Evolutionary conservation across 208 protist species (phyloP), one percentile per base, ranked within the genome.

Genomic region (Crithidia acanthocephali): DNA sequence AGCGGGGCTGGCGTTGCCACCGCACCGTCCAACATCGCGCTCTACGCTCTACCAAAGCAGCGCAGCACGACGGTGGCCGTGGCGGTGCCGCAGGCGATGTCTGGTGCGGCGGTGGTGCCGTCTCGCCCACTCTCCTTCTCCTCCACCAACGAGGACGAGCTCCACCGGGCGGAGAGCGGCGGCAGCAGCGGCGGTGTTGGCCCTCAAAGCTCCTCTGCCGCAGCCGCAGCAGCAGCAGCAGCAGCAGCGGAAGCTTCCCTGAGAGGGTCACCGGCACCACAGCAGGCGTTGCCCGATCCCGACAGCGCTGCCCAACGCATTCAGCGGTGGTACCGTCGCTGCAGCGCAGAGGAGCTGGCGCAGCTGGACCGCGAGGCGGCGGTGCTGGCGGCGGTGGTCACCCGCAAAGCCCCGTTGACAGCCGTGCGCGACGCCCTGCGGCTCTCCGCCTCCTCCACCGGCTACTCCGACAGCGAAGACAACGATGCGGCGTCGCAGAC

Each of bases 381-480:
- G 48, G 66, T 78, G 40, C 59, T 72, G 50, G 57, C 58, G 15
- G 57, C 72, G 5, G 72, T 78, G 28, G 51, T 78, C 15, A 72
- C 72, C 13, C 22, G 65, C 2, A 65, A 65, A 23, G 72, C 72
- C 18, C 59, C 65, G 44, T 59, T 78, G 20, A 55, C 42, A 8
- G 56, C 64, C 25, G 40, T 78, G 16, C 72, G 59, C 20, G 27
- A 56, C 0, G 68, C 50, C 15, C 50, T 78, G 16, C 56, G 42
- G 25, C 42, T 22, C 60, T 20, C 35, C 22, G 58, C 30, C 59
- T 11, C 35, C 35, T 5, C 35, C 35, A 11, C 8, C 5, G 35
- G 35, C 5, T 13, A 40, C 35, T 5, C 35, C 5, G 8, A 40
- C 35, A 13, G 11, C 35, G 35, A 40, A 40, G 5, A 40, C 35